Evolutionary conservation across 2,329 filamentous ascomycete species (phyloP).

Genomic region (Trichoderma breve): DNA sequence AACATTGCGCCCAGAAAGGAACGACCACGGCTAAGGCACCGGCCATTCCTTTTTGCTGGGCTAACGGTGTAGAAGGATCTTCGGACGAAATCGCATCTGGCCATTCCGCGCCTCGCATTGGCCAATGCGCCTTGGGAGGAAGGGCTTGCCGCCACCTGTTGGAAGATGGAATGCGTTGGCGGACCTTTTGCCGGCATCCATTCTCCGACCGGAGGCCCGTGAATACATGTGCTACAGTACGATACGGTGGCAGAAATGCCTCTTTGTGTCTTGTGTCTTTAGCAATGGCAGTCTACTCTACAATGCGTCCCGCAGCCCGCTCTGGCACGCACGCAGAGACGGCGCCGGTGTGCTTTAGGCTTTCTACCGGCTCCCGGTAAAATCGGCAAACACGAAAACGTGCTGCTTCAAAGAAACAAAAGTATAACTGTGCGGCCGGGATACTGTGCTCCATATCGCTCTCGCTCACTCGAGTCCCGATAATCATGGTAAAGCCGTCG

Average conservation of each 20-base stretch:
- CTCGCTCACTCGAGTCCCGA: neutral
- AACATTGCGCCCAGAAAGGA: conserved; percentile 17
- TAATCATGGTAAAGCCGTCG: neutral
- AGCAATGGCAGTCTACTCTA: neutral
- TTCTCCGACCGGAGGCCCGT: neutral
- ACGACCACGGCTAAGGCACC: conserved; percentile 10
- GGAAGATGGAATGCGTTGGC: neutral
- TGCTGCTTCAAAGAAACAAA: neutral
- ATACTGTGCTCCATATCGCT: neutral
- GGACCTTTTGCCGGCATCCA: conserved; percentile 1
- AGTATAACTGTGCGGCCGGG: neutral
- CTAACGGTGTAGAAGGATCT: conserved; percentile 4
- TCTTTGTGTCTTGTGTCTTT: neutral
- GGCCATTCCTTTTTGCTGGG: conserved; percentile 7
- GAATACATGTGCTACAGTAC: neutral
- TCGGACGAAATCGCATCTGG: conserved; percentile 18
- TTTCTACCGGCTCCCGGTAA: conserved; percentile 3
- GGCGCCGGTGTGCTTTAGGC: conserved; percentile 7
- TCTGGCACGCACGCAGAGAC: neutral
- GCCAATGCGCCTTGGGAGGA: conserved; percentile 1
- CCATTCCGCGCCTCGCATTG: conserved; percentile 2
- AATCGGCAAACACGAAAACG: neutral
- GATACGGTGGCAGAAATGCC: neutral
- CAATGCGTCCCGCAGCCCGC: neutral
- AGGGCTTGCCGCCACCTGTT: conserved; percentile 12